phyloP scores from a whole-genome alignment of 306 rosid species.

The Dalbergia cultrata region DNA sequence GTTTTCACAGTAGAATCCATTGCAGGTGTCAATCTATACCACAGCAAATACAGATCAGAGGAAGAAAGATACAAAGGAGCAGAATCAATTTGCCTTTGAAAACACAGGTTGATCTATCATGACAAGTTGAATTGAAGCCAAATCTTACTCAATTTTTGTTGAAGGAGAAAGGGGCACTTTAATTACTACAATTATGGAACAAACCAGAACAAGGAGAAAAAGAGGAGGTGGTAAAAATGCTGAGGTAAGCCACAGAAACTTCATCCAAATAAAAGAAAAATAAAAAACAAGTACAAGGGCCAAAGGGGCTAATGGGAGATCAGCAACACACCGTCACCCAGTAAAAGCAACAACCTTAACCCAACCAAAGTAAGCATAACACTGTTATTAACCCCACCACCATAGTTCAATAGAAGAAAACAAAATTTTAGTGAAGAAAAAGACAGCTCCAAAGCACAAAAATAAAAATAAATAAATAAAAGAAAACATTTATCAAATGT shows the following conservation, averaged over 20 bases:
- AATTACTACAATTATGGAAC: neutral
- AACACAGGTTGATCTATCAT: constrained; percentile 8
- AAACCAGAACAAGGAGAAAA: constrained; percentile 15
- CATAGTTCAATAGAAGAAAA: constrained; percentile 37
- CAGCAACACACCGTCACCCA: constrained; percentile 7
- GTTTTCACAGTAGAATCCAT: constrained; percentile 87
- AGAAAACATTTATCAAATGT: neutral
- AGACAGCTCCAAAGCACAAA: neutral
- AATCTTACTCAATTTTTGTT: constrained; percentile 15
- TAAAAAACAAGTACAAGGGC: constrained; percentile 25
- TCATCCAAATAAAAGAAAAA: constrained; percentile 30
- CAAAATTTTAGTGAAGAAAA: constrained; percentile 24
- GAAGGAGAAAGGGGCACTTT: neutral
- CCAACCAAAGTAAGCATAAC: constrained; percentile 40
- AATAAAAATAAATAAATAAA: neutral
- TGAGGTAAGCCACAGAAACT: constrained; percentile 13
- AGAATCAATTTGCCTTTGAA: constrained; percentile 19
- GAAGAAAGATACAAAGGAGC: constrained; percentile 5
- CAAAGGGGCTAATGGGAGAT: constrained; percentile 20
- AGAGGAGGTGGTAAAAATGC: constrained; percentile 18
- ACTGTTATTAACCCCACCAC: constrained; percentile 57
- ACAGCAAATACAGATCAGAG: constrained; percentile 29
- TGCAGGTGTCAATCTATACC: constrained; percentile 86
- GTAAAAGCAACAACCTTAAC: constrained; percentile 46
- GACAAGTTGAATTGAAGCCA: constrained; percentile 22